These are phyloP conservation scores for Nakazawaea anatomiae DNA, from an alignment of 805 yeast species.

Conservation along the genomic window DNA sequence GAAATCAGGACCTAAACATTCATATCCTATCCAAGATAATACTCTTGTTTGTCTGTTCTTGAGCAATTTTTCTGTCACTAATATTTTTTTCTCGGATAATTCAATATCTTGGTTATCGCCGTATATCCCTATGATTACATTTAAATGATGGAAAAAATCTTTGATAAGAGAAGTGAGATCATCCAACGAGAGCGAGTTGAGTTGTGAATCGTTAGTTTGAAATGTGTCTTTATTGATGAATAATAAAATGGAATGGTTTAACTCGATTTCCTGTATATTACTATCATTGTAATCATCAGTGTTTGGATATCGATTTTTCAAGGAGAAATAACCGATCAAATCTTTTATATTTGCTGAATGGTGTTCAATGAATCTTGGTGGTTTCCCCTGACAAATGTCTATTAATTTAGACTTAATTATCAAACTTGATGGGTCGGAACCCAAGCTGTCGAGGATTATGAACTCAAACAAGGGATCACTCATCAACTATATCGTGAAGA, in stretches of 20 bases:
- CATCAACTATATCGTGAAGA: not conserved
- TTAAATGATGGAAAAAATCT: conserved; percentile 9
- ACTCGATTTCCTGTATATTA: conserved; percentile 1
- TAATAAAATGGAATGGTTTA: conserved; percentile 8
- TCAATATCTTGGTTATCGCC: not conserved
- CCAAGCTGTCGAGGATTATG: not conserved
- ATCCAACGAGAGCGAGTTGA: not conserved
- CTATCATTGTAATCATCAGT: not conserved
- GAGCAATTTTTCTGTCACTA: conserved; percentile 8
- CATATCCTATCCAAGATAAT: conserved; percentile 36
- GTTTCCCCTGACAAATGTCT: not conserved
- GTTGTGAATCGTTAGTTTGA: not conserved
- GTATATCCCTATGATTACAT: not conserved
- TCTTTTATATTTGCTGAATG: not conserved
- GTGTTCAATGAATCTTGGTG: not conserved
- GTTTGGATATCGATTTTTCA: conserved; percentile 10
- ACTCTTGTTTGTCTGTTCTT: conserved; percentile 29
- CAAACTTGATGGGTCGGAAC: not conserved
- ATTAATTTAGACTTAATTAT: not conserved
- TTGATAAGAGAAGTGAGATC: not conserved
- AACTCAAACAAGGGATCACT: conserved; percentile 1
- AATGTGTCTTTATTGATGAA: not conserved
- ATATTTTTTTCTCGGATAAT: not conserved
- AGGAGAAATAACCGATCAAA: conserved; percentile 2
- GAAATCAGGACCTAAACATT: conserved; percentile 15